Evolutionary conservation across 2,329 filamentous ascomycete genomes (phyloP), one percentile per base, ranked within the genome.

Genomic region (Leptodontidium sp.): DNA sequence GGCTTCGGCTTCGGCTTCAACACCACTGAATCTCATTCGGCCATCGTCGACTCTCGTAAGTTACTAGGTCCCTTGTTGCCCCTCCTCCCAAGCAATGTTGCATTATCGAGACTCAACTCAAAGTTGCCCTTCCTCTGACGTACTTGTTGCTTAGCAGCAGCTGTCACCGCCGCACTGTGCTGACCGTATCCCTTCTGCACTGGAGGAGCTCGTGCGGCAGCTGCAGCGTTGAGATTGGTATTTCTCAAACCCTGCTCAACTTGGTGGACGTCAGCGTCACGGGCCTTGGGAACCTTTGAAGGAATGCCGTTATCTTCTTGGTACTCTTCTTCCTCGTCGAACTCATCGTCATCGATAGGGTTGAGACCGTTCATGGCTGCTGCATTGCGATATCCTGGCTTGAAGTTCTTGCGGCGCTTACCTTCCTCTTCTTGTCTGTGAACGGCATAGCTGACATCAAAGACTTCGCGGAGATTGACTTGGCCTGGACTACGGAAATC

Each of bases 381-480:
- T 7, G 85, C 78, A 70, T 90, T 82, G 76, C 90, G 79, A 83
- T 91, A 84, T 75, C 91, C 87, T 84, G 94, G 85, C 82, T 88
- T 84, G 75, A 94, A 87, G 77, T 97, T 93, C 80, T 97, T 97
- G 72, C 93, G 89, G 65, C 94, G 90, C 83, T 98, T 98, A 76
- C 89, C 91, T 80, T 98, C 96, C 79, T 99, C 96, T 81, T 98
- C 96, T 80, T 98, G 94, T 58, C 96, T 87, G 79, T 98, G 96
- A 9, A 99, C 96, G 9, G 96, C 95, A 77, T 99, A 99, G n/a
- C 93, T 91, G 61, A 99, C 95, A 77, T 99, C 96, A 74, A 99
- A 99, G 2, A 98, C 94, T 80, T 99, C 96, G 69, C 96, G 93
- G 14, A 99, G 84, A 78, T 98, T 98, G 81, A 99, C 91, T 2